Base-by-base conservation (phyloP, 2,329 filamentous ascomycete genomes). In the Mycocentrospora acerina region DNA sequence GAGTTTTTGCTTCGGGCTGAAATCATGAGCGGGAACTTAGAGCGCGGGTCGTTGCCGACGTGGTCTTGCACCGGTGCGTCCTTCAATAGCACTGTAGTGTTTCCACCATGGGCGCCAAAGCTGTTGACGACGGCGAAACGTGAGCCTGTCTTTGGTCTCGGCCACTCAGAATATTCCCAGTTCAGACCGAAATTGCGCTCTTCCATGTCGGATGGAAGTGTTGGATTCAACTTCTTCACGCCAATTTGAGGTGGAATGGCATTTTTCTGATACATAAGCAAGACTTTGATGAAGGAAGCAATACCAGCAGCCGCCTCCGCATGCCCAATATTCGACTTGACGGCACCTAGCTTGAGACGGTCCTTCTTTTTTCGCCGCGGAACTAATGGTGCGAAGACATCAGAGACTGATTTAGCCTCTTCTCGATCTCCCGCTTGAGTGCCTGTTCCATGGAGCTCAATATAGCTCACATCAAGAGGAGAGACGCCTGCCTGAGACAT, bases 221-320 rank as follows among this genome's bases (percentile, higher is more conserved):
- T 74, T 50, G 74, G 74, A 63, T 85, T 85, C 48, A 85, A 70
- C 2, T 67, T 73, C 65, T 86, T 86, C 69, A 88, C 85, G 10
- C 83, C 83, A 15, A 79, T 73, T 44, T 88, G 83, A 0, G 80
- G 82, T 0, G 82, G 82, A 24, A 70, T 64, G 1, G 19, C 39
- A 11, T 48, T 40, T 4, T 67, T 49, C 24, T 60, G 46, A 24
- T 69, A 29, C 57, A 69, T 64, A 15, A 69, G 36, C 9, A 70
- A 37, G 1, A 55, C 53, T 38, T 70, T 70, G 32, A 67, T 50
- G 2, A 70, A 25, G 4, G 42, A 32, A 1, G 51, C 38, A 1
- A 62, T 48, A 10, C 66, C 67, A 5, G 62, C 45, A 25, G 57
- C 57, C 12, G 52, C 56, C 46, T 70, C 68, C 10, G 50, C 43